Evolutionary conservation across 2,329 filamentous ascomycete species (phyloP).

Genomic region (Aureobasidium sp.): DNA sequence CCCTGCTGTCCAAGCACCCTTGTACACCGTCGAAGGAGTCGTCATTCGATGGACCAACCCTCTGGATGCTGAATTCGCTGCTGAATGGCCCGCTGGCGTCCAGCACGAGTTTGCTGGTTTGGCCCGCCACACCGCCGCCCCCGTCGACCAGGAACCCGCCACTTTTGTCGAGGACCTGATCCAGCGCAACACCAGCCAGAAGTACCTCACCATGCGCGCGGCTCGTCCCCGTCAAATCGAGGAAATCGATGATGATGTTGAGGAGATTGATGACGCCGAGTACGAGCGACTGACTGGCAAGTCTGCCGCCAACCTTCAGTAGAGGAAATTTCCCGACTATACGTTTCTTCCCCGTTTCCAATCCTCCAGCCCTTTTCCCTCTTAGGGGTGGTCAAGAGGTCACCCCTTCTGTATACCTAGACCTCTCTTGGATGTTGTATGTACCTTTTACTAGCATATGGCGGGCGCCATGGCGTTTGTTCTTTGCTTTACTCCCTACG

Average conservation of each 20-base stretch:
- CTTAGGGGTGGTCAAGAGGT: neutral
- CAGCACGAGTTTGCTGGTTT: slow-evolving; percentile 27
- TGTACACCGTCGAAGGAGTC: slow-evolving; percentile 25
- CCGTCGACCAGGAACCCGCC: neutral
- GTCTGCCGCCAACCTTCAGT: neutral
- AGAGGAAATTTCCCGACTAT: neutral
- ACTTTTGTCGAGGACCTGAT: neutral
- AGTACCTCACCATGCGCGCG: neutral
- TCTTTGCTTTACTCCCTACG: neutral
- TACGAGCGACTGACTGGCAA: neutral
- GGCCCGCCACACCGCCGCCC: slow-evolving; percentile 21
- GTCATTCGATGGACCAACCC: slow-evolving; percentile 31
- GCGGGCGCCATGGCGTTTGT: slow-evolving; percentile 10
- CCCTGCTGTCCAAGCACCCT: slow-evolving; percentile 14
- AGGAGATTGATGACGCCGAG: neutral
- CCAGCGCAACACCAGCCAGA: slow-evolving; percentile 4
- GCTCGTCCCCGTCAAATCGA: neutral
- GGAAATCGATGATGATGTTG: neutral
- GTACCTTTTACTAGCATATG: slow-evolving; percentile 8
- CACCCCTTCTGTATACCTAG: neutral
- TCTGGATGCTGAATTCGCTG: slow-evolving; percentile 33
- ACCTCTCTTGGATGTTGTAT: slow-evolving; percentile 7
- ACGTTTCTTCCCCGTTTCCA: neutral
- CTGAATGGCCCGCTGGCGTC: slow-evolving; percentile 28
- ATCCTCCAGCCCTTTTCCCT: neutral